Base-by-base conservation (phyloP, 352 stramenopile genomes). In the Globisporangium viniferum region DNA sequence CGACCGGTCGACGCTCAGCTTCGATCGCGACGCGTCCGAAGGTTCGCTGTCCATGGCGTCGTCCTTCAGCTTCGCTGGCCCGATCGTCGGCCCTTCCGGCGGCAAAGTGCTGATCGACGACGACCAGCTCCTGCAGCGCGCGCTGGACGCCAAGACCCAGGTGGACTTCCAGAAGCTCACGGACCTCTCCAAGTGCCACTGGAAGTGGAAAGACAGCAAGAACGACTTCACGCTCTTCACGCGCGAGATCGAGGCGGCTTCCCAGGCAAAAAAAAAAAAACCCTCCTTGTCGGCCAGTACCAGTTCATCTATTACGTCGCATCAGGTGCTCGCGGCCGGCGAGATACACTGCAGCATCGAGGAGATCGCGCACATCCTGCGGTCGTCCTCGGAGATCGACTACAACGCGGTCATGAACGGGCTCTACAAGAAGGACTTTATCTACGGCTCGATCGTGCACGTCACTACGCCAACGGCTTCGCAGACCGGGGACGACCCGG, bases 361-460 rank as follows among this genome's bases (percentile, higher is more conserved):
- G 41, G 68, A 73, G 56, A n/a, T 70, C 33, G 48, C 46, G 44
- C 54, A 65, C 36, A 61, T 73, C 29, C 44, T 86, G 31, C 35
- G 70, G 8, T 75, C 70, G 0, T 49, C 70, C 5, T 75, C 64
- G 33, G 76, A 84, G 54, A 79, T 53, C 44, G 73, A 76, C 46
- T 79, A 71, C 57, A 84, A 84, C 54, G 59, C 49, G 1, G 35
- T 75, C n/a, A 84, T 86, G 77, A 70, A 74, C 27, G 44, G 69
- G 6, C 33, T 84, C 4, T 82, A 78, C 73, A 71, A 78, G 58
- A 60, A 71, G 0, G 67, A 82, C 39, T 86, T 84, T 46, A 82
- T 86, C 63, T 82, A 81, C 60, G 77, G 79, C 2, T 80, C 76
- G 1, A n/a, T 86, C 60, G 76, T 80, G 10, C 69, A 81, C 46